phyloP scores from a whole-genome alignment of 805 yeast species.

The Candida boidinii region DNA sequence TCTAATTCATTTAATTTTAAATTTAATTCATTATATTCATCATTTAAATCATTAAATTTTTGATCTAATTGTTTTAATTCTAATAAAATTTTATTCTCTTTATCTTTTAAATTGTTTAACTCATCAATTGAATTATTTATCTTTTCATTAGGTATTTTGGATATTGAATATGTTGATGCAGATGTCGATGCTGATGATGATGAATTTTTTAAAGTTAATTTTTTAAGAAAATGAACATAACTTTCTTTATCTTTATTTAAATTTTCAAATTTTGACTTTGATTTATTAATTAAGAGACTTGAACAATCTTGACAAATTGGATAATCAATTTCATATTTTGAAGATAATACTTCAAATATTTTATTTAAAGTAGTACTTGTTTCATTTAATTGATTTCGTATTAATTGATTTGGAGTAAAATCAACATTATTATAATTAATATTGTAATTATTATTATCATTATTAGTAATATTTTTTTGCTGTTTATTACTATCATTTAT shows the following conservation, averaged over 20 bases:
- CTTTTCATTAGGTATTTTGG: constrained; percentile 26
- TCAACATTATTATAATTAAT: too few species aligned
- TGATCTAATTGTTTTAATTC: constrained; percentile 34
- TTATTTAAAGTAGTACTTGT: constrained; percentile 47
- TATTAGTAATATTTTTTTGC: constrained; percentile 11
- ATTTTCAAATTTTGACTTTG: constrained; percentile 64
- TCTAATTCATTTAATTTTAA: constrained; percentile 27
- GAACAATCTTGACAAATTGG: constrained; percentile 91
- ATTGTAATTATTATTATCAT: too few species aligned
- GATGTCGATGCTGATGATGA: too few species aligned
- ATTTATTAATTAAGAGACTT: constrained; percentile 48
- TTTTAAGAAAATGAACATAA: constrained; percentile 64
- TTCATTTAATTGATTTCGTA: too few species aligned
- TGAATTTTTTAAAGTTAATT: constrained; percentile 49
- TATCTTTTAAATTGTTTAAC: constrained; percentile 32
- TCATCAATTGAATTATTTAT: constrained; percentile 38
- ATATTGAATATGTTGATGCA: too few species aligned
- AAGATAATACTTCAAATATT: constrained; percentile 66
- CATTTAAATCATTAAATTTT: constrained; percentile 35
- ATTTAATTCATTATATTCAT: constrained; percentile 38
- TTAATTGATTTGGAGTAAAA: too few species aligned
- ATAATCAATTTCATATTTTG: constrained; percentile 70
- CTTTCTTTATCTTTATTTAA: constrained; percentile 70
- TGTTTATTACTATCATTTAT: constrained; percentile 8
- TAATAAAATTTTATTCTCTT: constrained; percentile 26